Conservation (phyloP, 768 basidiomycete species). For the Collybia sp. region DNA sequence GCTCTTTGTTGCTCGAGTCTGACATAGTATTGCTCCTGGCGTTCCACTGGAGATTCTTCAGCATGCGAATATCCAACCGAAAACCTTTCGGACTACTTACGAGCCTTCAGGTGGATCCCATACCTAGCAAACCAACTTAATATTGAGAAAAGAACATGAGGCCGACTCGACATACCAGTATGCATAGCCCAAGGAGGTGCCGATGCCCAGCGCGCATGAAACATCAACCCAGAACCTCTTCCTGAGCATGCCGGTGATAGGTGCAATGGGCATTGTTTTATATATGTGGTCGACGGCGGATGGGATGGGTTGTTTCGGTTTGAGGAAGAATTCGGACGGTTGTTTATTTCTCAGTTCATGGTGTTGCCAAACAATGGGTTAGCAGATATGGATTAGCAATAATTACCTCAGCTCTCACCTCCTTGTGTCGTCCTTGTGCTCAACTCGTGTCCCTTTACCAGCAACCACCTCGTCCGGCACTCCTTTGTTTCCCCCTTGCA, state of each 20-base stretch:
- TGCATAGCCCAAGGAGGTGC: slow-evolving; percentile 65
- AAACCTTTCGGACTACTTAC: slow-evolving; percentile 42
- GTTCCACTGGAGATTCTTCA: slow-evolving; percentile 51
- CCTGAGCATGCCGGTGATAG: slow-evolving; percentile 91
- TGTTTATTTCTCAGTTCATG: slow-evolving; percentile 1
- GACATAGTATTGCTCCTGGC: slow-evolving; percentile 82
- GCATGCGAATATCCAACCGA: no score
- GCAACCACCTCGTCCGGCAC: slow-evolving; percentile 14
- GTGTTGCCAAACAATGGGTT: slow-evolving; percentile 17
- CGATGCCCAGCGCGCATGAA: slow-evolving; percentile 70
- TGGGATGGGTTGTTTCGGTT: slow-evolving; percentile 16
- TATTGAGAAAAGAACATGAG: slow-evolving; percentile 7
- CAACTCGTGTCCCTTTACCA: slow-evolving; percentile 7
- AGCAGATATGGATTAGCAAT: slow-evolving; percentile 12
- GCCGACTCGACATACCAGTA: slow-evolving; percentile 66
- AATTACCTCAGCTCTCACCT: slow-evolving; percentile 15
- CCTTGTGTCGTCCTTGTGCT: slow-evolving; percentile 19
- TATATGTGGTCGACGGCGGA: slow-evolving; percentile 8
- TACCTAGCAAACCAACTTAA: slow-evolving; percentile 54
- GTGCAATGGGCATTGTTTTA: slow-evolving; percentile 72
- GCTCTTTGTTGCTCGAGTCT: slow-evolving; percentile 68
- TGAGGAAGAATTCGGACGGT: slow-evolving; percentile 36
- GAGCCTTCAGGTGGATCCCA: slow-evolving; percentile 67
- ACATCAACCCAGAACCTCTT: slow-evolving; percentile 90
- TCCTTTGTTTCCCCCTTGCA: slow-evolving; percentile 7